Base-by-base conservation (phyloP, 306 rosid genomes). In the Casuarina glauca region DNA sequence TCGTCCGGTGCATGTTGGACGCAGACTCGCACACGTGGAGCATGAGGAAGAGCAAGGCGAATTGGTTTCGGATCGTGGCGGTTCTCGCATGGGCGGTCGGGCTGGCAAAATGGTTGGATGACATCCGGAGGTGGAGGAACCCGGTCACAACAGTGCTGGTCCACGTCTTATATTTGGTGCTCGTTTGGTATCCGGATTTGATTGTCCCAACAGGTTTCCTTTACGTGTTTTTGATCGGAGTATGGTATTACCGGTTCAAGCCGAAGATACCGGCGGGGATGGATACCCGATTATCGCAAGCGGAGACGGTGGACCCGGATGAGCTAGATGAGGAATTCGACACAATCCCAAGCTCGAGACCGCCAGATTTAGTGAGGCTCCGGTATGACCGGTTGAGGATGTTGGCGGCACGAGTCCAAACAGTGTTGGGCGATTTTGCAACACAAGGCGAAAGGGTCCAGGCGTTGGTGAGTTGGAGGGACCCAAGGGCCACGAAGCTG, bases 181-280 rank as follows among this genome's bases (percentile, higher is more conserved):
- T 95, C 57, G 98, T 95, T 87, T 95, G 98, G 98, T 92, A 92
- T 75, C 98, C 98, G 1, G 98, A 91, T 88, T 86, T 95, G 78
- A 73, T 89, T 38, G 97, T 89, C 51, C 98, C 98, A 2, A 92
- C 98, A 0, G 98, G 90, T 74, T 95, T 92, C 74, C 78, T 95
- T 3, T 95, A 95, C 72, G 88, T 95, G 39, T 92, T 92, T 78
- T 67, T 95, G 45, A 89, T 95, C 3, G 98, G 98, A 0, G 92
- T 91, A 36, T 95, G 98, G 98, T 92, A 95, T 69, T 95, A 83
- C 61, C 93, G 97, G 61, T 95, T 95, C 69, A 82, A 87, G 60
- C 99, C 99, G 1, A 93, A 79, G 76, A 88, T 91, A 70, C 98
- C 97, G 0, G 93, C 97, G 0, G 99, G 97, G 1, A 95, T 93